A percentile compares a stretch with the other conserved stretches of the same genome.
Evolutionary conservation across 352 stramenopile genomes (phyloP).

Genomic region (Phytophthora sojae): DNA sequence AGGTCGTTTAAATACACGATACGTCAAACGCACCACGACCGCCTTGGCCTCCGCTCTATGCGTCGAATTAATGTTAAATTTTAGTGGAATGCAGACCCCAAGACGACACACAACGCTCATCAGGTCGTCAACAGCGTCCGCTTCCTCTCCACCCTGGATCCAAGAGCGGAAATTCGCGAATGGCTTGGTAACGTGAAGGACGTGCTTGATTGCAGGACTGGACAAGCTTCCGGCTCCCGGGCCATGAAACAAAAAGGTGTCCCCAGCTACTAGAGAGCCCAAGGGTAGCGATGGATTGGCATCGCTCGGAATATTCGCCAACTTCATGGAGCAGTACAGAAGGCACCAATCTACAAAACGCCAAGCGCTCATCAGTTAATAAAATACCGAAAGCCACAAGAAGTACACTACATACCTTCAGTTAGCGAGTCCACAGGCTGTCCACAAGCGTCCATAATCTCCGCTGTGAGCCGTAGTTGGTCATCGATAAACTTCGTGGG

Average conservation of each 20-base stretch:
- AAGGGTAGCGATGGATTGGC: slow-evolving; percentile 30
- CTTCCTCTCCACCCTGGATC: slow-evolving; percentile 58
- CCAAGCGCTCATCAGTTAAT: neutral
- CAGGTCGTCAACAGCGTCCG: slow-evolving; percentile 46
- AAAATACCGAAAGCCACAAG: neutral
- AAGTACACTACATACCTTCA: slow-evolving; percentile 20
- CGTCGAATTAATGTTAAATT: too few species aligned
- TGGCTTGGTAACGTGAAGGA: slow-evolving; percentile 58
- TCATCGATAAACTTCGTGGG: slow-evolving; percentile 47
- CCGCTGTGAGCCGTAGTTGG: slow-evolving; percentile 41
- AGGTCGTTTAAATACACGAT: slow-evolving; percentile 10
- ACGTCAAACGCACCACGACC: neutral
- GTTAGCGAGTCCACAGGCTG: slow-evolving; percentile 19
- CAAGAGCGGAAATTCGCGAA: slow-evolving; percentile 78
- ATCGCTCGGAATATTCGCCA: slow-evolving; percentile 47
- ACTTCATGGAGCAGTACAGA: slow-evolving; percentile 57
- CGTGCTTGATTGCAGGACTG: neutral
- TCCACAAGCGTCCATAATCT: slow-evolving; percentile 60
- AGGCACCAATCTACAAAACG: slow-evolving; percentile 56
- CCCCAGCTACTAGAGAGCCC: slow-evolving; percentile 62
- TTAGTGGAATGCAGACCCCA: too few species aligned
- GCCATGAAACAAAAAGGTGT: slow-evolving; percentile 57
- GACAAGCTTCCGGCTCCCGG: neutral
- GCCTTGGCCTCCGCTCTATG: too few species aligned
- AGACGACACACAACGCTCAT: slow-evolving; percentile 9